Evolutionary conservation across 1,284 basidiomycete genomes (phyloP).

Genomic region (Leccinum colubrinum): DNA sequence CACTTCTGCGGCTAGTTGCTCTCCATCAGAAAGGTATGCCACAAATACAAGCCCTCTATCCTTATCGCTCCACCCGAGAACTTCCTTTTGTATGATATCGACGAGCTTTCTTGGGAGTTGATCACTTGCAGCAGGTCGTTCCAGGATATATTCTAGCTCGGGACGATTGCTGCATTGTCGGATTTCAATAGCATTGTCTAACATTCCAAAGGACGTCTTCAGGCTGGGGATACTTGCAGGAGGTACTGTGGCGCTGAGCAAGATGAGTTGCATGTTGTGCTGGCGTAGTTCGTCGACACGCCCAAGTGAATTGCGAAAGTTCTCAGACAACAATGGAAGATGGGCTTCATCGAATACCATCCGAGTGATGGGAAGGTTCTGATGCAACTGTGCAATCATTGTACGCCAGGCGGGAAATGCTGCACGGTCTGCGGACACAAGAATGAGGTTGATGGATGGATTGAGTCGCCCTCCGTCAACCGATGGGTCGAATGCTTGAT

Average conservation of each 20-base stretch:
- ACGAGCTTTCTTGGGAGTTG: no score
- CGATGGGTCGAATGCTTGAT: background rate
- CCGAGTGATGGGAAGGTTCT: background rate
- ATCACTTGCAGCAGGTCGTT: no score
- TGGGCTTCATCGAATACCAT: background rate
- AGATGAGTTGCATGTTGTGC: background rate
- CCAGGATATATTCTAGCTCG: background rate
- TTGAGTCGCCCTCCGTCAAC: background rate
- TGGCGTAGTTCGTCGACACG: background rate
- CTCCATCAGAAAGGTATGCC: background rate
- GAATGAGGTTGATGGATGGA: background rate
- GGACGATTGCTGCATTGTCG: background rate
- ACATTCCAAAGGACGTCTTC: background rate
- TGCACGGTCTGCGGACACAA: background rate
- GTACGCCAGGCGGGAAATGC: background rate
- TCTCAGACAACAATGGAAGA: background rate
- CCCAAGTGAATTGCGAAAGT: background rate
- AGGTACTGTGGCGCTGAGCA: background rate
- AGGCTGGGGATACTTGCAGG: background rate
- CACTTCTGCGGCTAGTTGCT: background rate
- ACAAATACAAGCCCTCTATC: background rate
- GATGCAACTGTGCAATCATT: background rate
- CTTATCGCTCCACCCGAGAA: no score
- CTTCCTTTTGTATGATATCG: no score
- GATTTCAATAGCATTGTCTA: background rate